Evolutionary conservation across 257 asterid genomes (phyloP), one percentile per base, ranked within the genome.

Genomic region (Jacaranda copaia): DNA sequence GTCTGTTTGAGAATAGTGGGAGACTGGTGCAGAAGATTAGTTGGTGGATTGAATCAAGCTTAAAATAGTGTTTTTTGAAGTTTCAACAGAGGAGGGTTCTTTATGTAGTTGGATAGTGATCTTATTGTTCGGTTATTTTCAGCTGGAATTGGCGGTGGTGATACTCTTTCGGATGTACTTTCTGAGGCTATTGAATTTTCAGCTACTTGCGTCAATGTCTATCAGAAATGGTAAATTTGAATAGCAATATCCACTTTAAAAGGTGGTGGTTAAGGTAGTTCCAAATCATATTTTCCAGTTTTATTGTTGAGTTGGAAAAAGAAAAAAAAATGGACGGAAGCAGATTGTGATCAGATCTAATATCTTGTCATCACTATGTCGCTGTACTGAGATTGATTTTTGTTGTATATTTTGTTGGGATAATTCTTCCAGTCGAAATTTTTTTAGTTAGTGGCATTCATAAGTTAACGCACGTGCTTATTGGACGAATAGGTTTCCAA

Each of bases 21-120:
- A 42, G 56, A 15, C 40, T 72, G 81, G 20, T 80, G 62, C 60
- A 70, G 71, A 55, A 70, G 60, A 62, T 48, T 72, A 7, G 49
- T 52, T 55, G 15, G 61, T 53, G 78, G 65, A 16, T 68, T 73
- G 61, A 74, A 74, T 83, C 82, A 35, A 68, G 77, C 70, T 79
- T 73, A 5, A 14, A 40, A 55, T 51, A 70, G 62, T 75, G 62
- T 72, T 45, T 48, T 52, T 38, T 45, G 70, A 60, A 57, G 62
- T 58, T 67, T 76, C 16, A 63, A 60, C 19, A 68, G 61, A 56
- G 43, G 15, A 46, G 65, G 65, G 43, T 15, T 64, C 64, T 55
- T 46, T 14, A 20, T 58, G 73, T 59, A 75, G 65, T 57, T 79
- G 70, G 72, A 66, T 57, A 43, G 43, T 56, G 63, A 69, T 74